Percentiles rank a stretch among this genome's conserved stretches.
Evolutionary conservation across 1,139 yeast genomes (phyloP).

Genomic region (Arxiozyma bovina): DNA sequence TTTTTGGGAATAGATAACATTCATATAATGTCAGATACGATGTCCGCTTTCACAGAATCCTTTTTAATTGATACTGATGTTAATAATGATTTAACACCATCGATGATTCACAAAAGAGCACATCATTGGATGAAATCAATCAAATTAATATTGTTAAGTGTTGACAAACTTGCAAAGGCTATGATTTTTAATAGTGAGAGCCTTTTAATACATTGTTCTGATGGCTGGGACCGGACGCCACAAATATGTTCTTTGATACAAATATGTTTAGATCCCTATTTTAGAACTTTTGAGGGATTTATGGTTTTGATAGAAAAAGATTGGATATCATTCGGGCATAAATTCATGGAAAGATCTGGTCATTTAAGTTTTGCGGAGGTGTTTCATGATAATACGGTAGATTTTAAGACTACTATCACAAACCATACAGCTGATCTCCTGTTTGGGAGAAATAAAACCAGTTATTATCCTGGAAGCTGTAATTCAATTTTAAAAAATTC

Average conservation of each 20-base stretch:
- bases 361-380: conserved; percentile 45
- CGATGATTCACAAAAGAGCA: conserved; percentile 28
- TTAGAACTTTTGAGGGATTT: conserved; percentile 79
- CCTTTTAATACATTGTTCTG: conserved; percentile 85
- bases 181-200: conserved; percentile 77
- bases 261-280: conserved; percentile 83
- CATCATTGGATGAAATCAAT: conserved; percentile 78
- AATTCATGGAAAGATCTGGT: conserved; percentile 77
- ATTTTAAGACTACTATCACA: conserved; percentile 7
- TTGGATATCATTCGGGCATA: conserved; percentile 91
- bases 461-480: conserved; percentile 30
- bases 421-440: conserved; percentile 11
- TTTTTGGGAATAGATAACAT: conserved; percentile 90
- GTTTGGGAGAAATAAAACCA: conserved; percentile 4
- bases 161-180: conserved; percentile 69
- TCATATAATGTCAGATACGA: conserved; percentile 86
- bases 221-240: conserved; percentile 97
- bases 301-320: conserved; percentile 82
- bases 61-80: conserved; percentile 56
- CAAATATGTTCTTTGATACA: conserved; percentile 81
- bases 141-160: conserved; percentile 60
- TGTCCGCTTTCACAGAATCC: conserved; percentile 52
- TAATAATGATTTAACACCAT: background rate
- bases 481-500: background rate
- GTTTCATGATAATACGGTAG: conserved; percentile 30